Base-by-base conservation (phyloP, 2,329 filamentous ascomycete species). In the Hypocreales sp. region DNA sequence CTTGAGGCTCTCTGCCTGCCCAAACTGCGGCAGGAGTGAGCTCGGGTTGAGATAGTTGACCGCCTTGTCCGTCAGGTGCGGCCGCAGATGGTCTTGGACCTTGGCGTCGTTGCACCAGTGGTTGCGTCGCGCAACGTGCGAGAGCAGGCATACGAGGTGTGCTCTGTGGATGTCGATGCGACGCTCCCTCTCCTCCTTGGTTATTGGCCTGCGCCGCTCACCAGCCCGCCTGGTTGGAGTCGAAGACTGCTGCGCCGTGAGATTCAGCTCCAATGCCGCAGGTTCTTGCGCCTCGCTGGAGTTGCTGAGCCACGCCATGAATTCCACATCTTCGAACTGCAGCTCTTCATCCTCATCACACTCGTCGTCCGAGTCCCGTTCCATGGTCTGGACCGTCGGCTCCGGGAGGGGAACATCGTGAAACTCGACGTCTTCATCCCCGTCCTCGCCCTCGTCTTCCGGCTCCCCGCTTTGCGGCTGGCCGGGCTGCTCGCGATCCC, bases 81-180 rank as follows among this genome's bases (percentile, higher is more conserved):
- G 56, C 29, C 67, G 72, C 22, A 92, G 52, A n/a, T 53, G 54
- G 22, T 59, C 64, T 45, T 92, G 82, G 7, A 80, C 68, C 31
- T 64, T 54, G 10, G 56, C 41, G 44, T 87, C 77, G 42, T 92
- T 92, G 53, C 86, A 94, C 83, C 87, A 94, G 29, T 68, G 60
- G 45, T 95, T 98, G 30, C 86, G 72, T 31, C 72, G 61, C 37
- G 79, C 67, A 11, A 76, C 66, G 49, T 95, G 82, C 8, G 73
- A 71, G 11, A 98, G 53, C 2, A 98, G 61, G 46, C 82, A 92
- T 10, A 94, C 56, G 1, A 95, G 38, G 52, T 98, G 86, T 34
- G 74, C 61, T 50, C 87, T 92, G 50, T 98, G 90, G n/a, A 84
- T 63, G 27, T 82, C 67, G 17, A 90, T 48, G 13, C 86, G 71